Conservation (phyloP, 805 yeast species). For the Ogataea pilisensis region DNA sequence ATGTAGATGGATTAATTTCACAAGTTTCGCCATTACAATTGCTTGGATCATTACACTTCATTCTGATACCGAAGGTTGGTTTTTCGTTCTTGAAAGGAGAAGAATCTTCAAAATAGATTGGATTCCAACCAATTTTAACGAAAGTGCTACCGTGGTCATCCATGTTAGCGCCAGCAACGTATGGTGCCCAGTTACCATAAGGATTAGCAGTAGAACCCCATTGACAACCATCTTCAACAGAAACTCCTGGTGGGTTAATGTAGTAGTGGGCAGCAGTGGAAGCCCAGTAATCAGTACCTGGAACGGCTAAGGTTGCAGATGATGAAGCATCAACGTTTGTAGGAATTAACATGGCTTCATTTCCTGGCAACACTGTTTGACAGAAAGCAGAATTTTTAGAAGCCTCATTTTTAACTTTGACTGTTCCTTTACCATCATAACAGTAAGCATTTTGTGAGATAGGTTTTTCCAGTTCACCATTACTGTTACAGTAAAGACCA, state of each 20-base stretch:
- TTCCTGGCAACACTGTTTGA: conserved; percentile 91
- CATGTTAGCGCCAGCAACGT: conserved; percentile 87
- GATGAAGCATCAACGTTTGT: conserved; percentile 54
- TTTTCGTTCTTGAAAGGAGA: conserved; percentile 48
- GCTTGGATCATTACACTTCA: conserved; percentile 66
- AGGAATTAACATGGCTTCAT: conserved; percentile 92
- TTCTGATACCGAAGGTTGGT: conserved; percentile 69
- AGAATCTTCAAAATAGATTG: conserved; percentile 63
- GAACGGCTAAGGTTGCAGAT: conserved; percentile 67
- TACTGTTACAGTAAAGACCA: conserved; percentile 70
- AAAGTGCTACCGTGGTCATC: conserved; percentile 66
- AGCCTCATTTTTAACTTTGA: conserved; percentile 51
- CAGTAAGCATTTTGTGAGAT: conserved; percentile 58
- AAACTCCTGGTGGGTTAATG: conserved; percentile 78
- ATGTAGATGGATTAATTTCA: conserved; percentile 68
- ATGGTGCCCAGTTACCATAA: conserved; percentile 89
- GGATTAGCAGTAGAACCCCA: conserved; percentile 76
- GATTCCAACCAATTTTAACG: conserved; percentile 90
- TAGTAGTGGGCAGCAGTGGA: conserved; percentile 84
- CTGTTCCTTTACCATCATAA: conserved; percentile 72
- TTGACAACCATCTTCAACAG: conserved; percentile 69
- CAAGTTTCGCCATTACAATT: conserved; percentile 78
- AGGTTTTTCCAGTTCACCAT: conserved; percentile 65
- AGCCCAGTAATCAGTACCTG: conserved; percentile 82
- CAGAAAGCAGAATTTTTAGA: conserved; percentile 71